A percentile compares a stretch with the other conserved stretches of the same genome.
Evolutionary conservation across 768 basidiomycete genomes (phyloP).

Genomic region (Suillus sp.): DNA sequence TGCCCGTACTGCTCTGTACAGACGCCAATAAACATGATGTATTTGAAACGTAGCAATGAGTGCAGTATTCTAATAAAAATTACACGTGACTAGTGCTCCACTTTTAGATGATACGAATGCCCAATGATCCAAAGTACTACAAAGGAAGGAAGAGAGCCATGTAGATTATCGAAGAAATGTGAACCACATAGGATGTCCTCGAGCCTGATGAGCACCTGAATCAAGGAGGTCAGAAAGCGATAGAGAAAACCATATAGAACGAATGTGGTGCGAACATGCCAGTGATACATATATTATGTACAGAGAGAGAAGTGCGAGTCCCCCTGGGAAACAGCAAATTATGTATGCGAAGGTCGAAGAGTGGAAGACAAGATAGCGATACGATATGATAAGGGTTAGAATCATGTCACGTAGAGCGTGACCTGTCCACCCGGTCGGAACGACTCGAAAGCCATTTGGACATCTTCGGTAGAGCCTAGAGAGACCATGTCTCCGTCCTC

Average conservation of each 20-base stretch:
- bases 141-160: slow-evolving; percentile 15
- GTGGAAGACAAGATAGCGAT: slow-evolving; percentile 4
- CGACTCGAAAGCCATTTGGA: slow-evolving; percentile 91
- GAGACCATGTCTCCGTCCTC: slow-evolving; percentile 92
- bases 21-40: slow-evolving; percentile 30
- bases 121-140: slow-evolving; percentile 15
- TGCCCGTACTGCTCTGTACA: neutral
- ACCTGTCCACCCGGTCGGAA: slow-evolving; percentile 80
- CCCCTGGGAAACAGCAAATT: slow-evolving; percentile 19
- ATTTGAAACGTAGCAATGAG: slow-evolving; percentile 36
- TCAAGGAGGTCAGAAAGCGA: slow-evolving; percentile 24
- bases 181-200: slow-evolving; percentile 12
- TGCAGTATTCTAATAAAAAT: slow-evolving; percentile 38
- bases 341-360: slow-evolving; percentile 15
- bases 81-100: slow-evolving; percentile 38
- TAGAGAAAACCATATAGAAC: slow-evolving; percentile 21
- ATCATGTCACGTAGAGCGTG: slow-evolving; percentile 76
- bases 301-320: slow-evolving; percentile 15
- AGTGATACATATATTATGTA: slow-evolving; percentile 21
- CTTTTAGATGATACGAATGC: slow-evolving; percentile 32
- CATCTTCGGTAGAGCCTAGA: slow-evolving; percentile 88
- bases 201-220: slow-evolving; percentile 14
- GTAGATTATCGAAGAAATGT: slow-evolving; percentile 16
- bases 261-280: slow-evolving; percentile 25
- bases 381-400: slow-evolving; percentile 13